phyloP scores from a whole-genome alignment of 495 filamentous ascomycete species.

The Daldinia concentrica region DNA sequence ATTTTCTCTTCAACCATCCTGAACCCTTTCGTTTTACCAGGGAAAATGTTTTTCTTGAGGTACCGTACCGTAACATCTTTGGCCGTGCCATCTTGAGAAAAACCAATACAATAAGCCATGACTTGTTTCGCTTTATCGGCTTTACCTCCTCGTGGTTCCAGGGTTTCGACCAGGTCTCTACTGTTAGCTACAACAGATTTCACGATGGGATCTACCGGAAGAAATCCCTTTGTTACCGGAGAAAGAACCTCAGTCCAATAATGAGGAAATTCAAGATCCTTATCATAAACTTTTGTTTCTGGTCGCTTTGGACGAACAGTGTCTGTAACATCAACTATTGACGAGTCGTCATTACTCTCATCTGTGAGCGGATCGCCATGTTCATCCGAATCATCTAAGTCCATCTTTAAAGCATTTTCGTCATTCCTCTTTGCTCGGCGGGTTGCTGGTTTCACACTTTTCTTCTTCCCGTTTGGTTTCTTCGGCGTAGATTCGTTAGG shows the following conservation, averaged over 20 bases:
- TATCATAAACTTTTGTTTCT: conserved; percentile 61
- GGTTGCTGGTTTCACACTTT: conserved; percentile 29
- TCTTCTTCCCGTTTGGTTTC: conserved; percentile 35
- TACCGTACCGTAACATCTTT: conserved; percentile 97
- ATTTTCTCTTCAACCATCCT: conserved; percentile 80
- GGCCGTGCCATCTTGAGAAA: conserved; percentile 84
- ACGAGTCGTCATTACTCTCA: conserved; percentile 54
- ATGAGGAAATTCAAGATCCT: conserved; percentile 79
- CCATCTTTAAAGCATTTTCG: conserved; percentile 57
- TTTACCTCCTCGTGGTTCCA: conserved; percentile 83
- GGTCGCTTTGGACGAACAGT: conserved; percentile 35
- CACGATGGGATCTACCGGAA: conserved; percentile 79
- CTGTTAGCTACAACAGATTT: conserved; percentile 72
- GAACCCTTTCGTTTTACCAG: conserved; percentile 89
- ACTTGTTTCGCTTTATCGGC: conserved; percentile 88
- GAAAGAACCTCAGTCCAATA: conserved; percentile 96
- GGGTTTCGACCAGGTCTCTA: conserved; percentile 73
- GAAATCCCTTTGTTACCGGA: conserved; percentile 76
- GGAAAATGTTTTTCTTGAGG: conserved; percentile 81
- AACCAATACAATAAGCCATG: conserved; percentile 89
- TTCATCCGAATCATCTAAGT: conserved; percentile 55
- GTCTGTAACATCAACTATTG: conserved; percentile 49
- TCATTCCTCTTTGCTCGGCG: conserved; percentile 42
- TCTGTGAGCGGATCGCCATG: conserved; percentile 48
- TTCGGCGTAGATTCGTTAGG: conserved; percentile 25